Percentiles rank a stretch among this genome's conserved stretches.
Evolutionary conservation across 2,329 filamentous ascomycete genomes (phyloP).

Genomic region (Hypoxylon sp.): DNA sequence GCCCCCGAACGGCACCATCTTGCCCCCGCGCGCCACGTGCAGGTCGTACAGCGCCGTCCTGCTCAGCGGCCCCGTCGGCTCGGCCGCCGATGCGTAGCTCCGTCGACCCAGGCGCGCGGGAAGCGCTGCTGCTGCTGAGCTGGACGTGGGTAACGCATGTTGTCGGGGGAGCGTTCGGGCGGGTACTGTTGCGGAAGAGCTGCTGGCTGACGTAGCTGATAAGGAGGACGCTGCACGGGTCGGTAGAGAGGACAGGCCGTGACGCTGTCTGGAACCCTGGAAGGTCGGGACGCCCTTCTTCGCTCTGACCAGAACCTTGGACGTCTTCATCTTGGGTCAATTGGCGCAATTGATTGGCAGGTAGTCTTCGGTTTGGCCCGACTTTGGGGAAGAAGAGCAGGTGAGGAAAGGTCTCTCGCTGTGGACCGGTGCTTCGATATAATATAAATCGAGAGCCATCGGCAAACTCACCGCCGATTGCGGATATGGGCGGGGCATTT

Average conservation of each 20-base stretch:
- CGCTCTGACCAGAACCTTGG: slow-evolving; percentile 32
- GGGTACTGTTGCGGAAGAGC: background rate
- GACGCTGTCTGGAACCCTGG: slow-evolving; percentile 19
- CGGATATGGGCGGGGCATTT: slow-evolving; percentile 26
- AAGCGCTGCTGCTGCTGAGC: too few species aligned
- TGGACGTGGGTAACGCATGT: background rate
- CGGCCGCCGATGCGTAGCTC: slow-evolving; percentile 35
- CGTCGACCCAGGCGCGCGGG: slow-evolving; percentile 24
- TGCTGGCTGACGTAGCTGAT: slow-evolving; percentile 1
- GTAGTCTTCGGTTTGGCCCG: background rate
- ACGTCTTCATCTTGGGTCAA: slow-evolving; percentile 38
- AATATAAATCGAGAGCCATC: slow-evolving; percentile 24
- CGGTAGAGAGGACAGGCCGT: slow-evolving; percentile 1
- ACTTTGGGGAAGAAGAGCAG: too few species aligned
- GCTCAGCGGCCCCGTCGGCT: slow-evolving; percentile 47
- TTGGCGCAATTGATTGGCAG: slow-evolving; percentile 16
- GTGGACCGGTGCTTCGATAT: background rate
- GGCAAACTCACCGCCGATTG: slow-evolving; percentile 24
- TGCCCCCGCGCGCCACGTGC: slow-evolving; percentile 79
- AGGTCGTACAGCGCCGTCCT: slow-evolving; percentile 82
- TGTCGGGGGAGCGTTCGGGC: slow-evolving; percentile 2
- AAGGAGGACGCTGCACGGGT: slow-evolving; percentile 10
- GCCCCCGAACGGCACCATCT: slow-evolving; percentile 96
- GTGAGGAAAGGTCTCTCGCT: slow-evolving; percentile 13
- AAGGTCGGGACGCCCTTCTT: slow-evolving; percentile 33